Base-by-base conservation (phyloP, 2,329 filamentous ascomycete species). In the Aspergillus pseudoterreus region DNA sequence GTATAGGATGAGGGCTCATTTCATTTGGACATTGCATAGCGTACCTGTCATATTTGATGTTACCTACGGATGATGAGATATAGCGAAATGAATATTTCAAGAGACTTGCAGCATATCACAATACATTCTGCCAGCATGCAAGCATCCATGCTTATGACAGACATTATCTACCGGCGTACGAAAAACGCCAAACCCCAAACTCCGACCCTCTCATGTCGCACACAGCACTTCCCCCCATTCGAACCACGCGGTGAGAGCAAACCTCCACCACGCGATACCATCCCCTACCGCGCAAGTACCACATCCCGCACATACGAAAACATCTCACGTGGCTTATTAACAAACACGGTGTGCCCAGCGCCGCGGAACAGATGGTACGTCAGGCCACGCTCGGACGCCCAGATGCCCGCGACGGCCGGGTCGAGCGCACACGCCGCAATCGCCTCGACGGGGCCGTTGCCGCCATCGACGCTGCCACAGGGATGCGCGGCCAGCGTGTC, bases 251-350 rank as follows among this genome's bases (percentile, higher is more conserved):
- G 12, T 24, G 27, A 9, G 10, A 8, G 27, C 27, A 30, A 30
- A 30, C 35, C 8, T 38, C 11, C 14, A 4, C 35, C 33, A n/a
- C 33, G n/a, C 33, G 33, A 12, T 35, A 9, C 33, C 33, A n/a
- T 12, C 11, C 35, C 27, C 30, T 43, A 46, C 30, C 19, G 32
- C 15, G 54, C 59, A 42, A 68, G 53, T 43, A 71, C 63, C 32
- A 71, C 63, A 54, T 70, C 66, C 39, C 67, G 67, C 15, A 68
- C 66, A 52, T 64, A 73, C 32, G 68, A 59, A 53, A 71, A 72
- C 62, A 71, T 65, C 44, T 64, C 64, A 12, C 56, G 56, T n/a
- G 64, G 58, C 49, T 63, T 63, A 43, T 63, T 63, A 4, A 56
- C 57, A 52, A 66, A 67, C 2, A 71, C 66, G 49, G 57, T 65